Conservation (phyloP, 169 alveolate genomes). For the Amoebophrya sp. region DNA sequence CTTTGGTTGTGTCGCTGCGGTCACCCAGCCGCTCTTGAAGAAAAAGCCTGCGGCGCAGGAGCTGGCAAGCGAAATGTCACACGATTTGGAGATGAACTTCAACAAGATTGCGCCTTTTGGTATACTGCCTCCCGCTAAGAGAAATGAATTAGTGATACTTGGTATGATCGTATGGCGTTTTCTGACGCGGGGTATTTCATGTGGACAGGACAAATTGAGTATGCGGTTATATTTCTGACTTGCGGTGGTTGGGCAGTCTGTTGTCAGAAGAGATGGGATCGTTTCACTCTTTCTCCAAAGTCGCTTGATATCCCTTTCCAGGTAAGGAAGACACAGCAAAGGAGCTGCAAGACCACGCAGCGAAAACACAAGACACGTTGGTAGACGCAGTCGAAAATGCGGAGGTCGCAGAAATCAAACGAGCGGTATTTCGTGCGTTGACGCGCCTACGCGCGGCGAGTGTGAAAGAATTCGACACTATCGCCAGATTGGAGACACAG, state of each 20-base stretch:
- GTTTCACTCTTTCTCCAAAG: too few species aligned
- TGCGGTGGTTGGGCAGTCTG: too few species aligned
- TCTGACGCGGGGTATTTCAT: too few species aligned
- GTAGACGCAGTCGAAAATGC: constrained; percentile 42
- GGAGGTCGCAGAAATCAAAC: constrained; percentile 36
- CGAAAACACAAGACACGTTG: constrained; percentile 33
- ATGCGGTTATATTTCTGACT: too few species aligned
- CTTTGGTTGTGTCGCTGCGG: neutral
- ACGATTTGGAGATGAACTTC: neutral
- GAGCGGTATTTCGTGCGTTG: neutral
- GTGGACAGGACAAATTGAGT: too few species aligned
- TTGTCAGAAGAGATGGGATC: too few species aligned
- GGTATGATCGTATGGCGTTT: too few species aligned
- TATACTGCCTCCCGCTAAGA: too few species aligned
- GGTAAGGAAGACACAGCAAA: constrained; percentile 14
- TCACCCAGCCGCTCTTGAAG: neutral
- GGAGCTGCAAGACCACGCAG: constrained; percentile 21
- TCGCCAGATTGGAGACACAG: constrained; percentile 43
- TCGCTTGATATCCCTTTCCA: too few species aligned
- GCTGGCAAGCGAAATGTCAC: neutral
- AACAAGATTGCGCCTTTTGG: neutral
- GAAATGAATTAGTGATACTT: too few species aligned
- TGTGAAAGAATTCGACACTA: constrained; percentile 43
- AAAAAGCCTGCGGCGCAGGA: neutral
- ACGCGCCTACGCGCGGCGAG: constrained; percentile 32